Evolutionary conservation across 2,329 filamentous ascomycete species (phyloP).

Genomic region (Coccinonectria pachysandricola): DNA sequence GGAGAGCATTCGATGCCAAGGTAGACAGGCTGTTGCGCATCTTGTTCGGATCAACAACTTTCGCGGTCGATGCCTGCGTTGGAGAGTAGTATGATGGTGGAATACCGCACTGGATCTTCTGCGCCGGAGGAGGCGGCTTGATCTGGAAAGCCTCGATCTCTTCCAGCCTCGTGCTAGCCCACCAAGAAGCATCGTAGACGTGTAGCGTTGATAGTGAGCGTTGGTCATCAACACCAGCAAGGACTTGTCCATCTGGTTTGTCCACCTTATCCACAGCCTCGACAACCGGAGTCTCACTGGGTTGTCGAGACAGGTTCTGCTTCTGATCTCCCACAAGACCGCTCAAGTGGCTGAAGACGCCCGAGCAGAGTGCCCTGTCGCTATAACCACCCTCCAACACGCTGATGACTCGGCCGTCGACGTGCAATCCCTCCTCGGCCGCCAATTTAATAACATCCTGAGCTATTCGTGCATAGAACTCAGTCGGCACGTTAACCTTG

Average conservation of each 20-base stretch:
- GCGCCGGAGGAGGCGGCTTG: constrained; percentile 37
- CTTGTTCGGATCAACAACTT: constrained; percentile 58
- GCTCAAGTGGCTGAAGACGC: constrained; percentile 80
- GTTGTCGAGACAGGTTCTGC: constrained; percentile 33
- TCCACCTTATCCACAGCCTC: too few species aligned
- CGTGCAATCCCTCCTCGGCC: constrained; percentile 64
- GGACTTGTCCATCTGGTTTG: constrained; percentile 39
- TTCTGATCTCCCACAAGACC: constrained; percentile 57
- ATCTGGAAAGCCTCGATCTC: constrained; percentile 54
- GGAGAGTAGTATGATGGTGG: constrained; percentile 73
- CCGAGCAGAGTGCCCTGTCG: constrained; percentile 78
- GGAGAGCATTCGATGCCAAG: constrained; percentile 30
- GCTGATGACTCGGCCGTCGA: constrained; percentile 80
- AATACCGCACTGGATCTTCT: constrained; percentile 44
- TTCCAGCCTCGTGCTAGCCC: constrained; percentile 55
- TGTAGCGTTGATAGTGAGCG: constrained; percentile 22
- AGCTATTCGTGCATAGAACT: constrained; percentile 89
- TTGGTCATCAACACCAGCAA: constrained; percentile 30
- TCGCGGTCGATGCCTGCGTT: constrained; percentile 78
- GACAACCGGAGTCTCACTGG: constrained; percentile 53
- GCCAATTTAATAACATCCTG: constrained; percentile 75
- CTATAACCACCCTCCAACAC: constrained; percentile 95
- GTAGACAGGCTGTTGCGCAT: constrained; percentile 54
- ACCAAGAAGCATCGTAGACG: constrained; percentile 61
- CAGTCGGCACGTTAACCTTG: constrained; percentile 88